Evolutionary conservation across 2,329 filamentous ascomycete genomes (phyloP), one percentile per base, ranked within the genome.

Genomic region (Phaeosphaeria sp.): DNA sequence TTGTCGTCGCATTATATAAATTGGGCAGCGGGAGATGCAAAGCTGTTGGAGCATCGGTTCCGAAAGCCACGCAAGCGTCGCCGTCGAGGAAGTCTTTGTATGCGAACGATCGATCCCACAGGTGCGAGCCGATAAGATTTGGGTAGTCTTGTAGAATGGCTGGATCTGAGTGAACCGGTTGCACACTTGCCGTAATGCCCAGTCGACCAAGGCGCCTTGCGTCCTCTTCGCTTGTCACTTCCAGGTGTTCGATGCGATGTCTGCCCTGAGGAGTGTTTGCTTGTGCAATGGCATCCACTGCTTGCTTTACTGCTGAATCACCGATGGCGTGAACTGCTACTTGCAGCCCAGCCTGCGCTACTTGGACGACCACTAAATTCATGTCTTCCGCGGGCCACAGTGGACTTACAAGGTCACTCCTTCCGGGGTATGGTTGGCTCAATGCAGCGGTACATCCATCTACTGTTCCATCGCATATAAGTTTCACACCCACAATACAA

Each of bases 81-180:
- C 51, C 43, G 0, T 74, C 74, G 42, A 84, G 82, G 57, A 87
- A 86, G 51, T 87, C 85, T 52, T 80, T 79, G 69, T 88, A 88
- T 0, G 86, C 83, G 61, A 88, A 89, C 0, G 84, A 85, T 15
- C 85, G 78, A 27, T 75, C 75, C 77, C 84, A 87, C 2, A 84
- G 78, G 11, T 79, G 69, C 1, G 64, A 49, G 1, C 84, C 85
- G 5, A 89, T 73, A 24, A 88, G 79, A 2, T 75, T 69, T 0
- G 84, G 84, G 83, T 86, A 89, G 0, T 83, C 84, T 22, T 80
- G 74, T 4, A 88, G 72, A 52, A 87, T 84, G 0, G 85, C 84
- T 0, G 86, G 86, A 70, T 96, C 92, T 67, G 92, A 91, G 77
- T 92, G 95, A 81, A 94, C 95, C 25, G 92, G 94, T 81, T 96